These are phyloP conservation scores for Quercus suber DNA, from an alignment of 306 rosid species.

Conservation along the genomic window DNA sequence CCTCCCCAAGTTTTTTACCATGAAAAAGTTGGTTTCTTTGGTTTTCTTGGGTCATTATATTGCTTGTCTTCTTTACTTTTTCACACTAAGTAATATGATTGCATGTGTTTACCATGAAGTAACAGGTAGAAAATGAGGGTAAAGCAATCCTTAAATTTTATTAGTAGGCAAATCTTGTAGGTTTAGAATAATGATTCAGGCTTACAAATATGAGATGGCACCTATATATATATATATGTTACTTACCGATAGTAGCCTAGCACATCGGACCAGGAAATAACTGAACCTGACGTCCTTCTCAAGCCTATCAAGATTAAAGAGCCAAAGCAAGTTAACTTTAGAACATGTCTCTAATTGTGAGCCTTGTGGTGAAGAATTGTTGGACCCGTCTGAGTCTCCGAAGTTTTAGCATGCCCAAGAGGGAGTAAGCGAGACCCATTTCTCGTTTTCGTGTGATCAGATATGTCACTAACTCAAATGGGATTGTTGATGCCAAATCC, in stretches of 20 bases:
- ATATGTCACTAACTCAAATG: conserved; percentile 54
- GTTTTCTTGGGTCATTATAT: too few species aligned
- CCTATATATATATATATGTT: not conserved
- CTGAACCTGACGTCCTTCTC: conserved; percentile 95
- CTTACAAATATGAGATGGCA: too few species aligned
- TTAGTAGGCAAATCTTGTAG: too few species aligned
- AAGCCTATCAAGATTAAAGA: conserved; percentile 53
- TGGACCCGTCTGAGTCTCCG: conserved; percentile 81
- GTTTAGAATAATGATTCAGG: too few species aligned
- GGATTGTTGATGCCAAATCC: conserved; percentile 89
- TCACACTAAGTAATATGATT: too few species aligned
- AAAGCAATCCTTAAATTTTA: too few species aligned
- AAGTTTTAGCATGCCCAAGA: conserved; percentile 76
- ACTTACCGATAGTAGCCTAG: conserved; percentile 77
- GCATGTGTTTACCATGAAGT: too few species aligned
- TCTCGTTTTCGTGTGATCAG: conserved; percentile 57
- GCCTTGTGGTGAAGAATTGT: conserved; percentile 53
- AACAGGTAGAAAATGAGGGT: too few species aligned
- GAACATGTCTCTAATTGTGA: not conserved
- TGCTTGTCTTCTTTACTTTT: too few species aligned
- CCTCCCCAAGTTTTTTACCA: too few species aligned
- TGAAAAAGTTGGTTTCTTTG: too few species aligned
- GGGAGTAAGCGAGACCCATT: conserved; percentile 44
- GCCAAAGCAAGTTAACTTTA: not conserved
- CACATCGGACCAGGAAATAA: conserved; percentile 81